Evolutionary conservation across 306 rosid genomes (phyloP).

Genomic region (Rosa lucieae): DNA sequence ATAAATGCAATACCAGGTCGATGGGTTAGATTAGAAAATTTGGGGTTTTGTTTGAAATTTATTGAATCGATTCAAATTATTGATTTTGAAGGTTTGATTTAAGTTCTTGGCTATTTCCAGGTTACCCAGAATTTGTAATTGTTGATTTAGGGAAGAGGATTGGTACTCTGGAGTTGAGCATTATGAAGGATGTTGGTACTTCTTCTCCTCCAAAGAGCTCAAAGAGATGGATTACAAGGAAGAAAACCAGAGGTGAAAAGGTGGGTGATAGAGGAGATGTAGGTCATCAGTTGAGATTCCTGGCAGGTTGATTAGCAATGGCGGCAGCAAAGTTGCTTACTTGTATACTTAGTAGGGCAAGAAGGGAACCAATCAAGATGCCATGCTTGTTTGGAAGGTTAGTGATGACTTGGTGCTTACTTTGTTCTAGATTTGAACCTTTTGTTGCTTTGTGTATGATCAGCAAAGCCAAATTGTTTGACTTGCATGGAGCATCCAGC

Average conservation of each 20-base stretch:
- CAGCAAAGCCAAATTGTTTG: not conserved
- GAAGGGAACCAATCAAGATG: constrained; percentile 60
- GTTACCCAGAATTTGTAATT: constrained; percentile 2
- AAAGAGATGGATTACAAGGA: constrained; percentile 20
- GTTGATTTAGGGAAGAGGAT: constrained; percentile 12
- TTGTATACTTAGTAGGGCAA: constrained; percentile 54
- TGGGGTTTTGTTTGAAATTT: constrained; percentile 9
- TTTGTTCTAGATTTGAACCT: not conserved
- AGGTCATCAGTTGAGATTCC: constrained; percentile 34
- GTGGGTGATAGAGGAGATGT: constrained; percentile 23
- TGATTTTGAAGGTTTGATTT: not conserved
- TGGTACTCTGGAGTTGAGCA: constrained; percentile 10
- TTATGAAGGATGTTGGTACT: not conserved
- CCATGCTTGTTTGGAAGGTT: constrained; percentile 58
- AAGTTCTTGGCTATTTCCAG: constrained; percentile 14
- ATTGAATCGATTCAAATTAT: not conserved
- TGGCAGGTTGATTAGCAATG: constrained; percentile 36
- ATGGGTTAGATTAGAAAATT: not conserved
- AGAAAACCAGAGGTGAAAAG: constrained; percentile 14
- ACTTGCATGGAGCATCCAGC: constrained; percentile 58
- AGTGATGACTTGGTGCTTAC: not conserved
- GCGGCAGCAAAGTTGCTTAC: constrained; percentile 40
- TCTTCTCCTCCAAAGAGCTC: constrained; percentile 12
- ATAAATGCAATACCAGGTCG: not conserved
- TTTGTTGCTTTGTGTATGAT: not conserved